Conservation (phyloP, 31 red algal species). For the Endocladia muricata region DNA sequence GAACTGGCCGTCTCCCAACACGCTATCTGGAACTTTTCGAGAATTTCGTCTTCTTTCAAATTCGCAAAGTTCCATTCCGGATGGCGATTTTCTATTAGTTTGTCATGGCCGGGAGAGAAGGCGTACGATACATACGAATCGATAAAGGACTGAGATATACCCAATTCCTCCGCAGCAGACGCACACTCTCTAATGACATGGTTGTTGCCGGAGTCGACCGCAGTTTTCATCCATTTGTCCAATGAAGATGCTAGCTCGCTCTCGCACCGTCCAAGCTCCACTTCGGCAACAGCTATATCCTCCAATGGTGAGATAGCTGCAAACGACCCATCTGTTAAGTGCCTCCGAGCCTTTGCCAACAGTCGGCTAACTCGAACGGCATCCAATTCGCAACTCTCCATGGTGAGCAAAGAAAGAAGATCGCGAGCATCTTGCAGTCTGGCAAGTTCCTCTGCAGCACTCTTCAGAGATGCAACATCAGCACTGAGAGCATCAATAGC, state of each 20-base stretch:
- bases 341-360: slow-evolving; percentile 42
- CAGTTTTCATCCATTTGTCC: slow-evolving; percentile 42
- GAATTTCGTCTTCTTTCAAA: not conserved
- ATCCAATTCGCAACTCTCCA: slow-evolving; percentile 35
- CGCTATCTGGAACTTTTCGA: slow-evolving; percentile 13
- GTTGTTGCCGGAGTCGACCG: slow-evolving; percentile 34
- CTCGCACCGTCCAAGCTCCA: slow-evolving; percentile 29
- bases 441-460: slow-evolving; percentile 1
- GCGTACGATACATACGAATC: slow-evolving; percentile 32
- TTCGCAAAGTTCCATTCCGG: not conserved
- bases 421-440: slow-evolving; percentile 50
- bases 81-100: not conserved
- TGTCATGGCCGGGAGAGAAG: slow-evolving; percentile 12
- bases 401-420: slow-evolving; percentile 34
- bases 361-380: slow-evolving; percentile 58
- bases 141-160: slow-evolving; percentile 27
- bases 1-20: slow-evolving; percentile 25
- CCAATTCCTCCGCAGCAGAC: slow-evolving; percentile 32
- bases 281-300: slow-evolving; percentile 15
- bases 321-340: slow-evolving; percentile 16
- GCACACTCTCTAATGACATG: slow-evolving; percentile 45
- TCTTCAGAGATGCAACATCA: slow-evolving; percentile 14
- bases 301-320: slow-evolving; percentile 15
- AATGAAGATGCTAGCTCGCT: slow-evolving; percentile 33
- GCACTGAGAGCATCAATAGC: slow-evolving; percentile 22